These are phyloP conservation scores for Sphaerulina vaccinii DNA, from an alignment of 2,329 filamentous ascomycete species.

Conservation along the genomic window DNA sequence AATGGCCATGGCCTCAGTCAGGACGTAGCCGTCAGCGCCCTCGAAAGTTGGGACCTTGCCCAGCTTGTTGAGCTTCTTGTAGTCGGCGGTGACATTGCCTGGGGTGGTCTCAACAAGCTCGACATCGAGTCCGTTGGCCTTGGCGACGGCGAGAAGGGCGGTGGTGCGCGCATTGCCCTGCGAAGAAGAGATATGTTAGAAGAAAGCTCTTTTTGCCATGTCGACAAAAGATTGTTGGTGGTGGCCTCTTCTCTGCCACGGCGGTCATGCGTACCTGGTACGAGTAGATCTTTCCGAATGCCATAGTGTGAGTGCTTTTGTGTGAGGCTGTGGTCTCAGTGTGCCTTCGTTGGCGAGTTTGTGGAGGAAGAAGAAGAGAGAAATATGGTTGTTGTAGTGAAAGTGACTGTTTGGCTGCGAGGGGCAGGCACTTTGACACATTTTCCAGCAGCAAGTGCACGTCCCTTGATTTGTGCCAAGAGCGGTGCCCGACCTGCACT, in stretches of 20 bases:
- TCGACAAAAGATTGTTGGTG: neutral
- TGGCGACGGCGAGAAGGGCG: slow-evolving; percentile 86
- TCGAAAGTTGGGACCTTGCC: slow-evolving; percentile 92
- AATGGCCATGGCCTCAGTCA: slow-evolving; percentile 90
- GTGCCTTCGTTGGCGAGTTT: slow-evolving; percentile 37
- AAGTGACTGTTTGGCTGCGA: neutral
- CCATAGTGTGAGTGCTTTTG: slow-evolving; percentile 27
- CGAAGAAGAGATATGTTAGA: neutral
- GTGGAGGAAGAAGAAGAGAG: slow-evolving; percentile 3
- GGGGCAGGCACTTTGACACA: slow-evolving; percentile 10
- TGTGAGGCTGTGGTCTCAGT: slow-evolving; percentile 18
- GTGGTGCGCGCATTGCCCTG: slow-evolving; percentile 88
- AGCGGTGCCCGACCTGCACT: too few relatives aligned
- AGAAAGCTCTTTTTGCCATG: slow-evolving; percentile 7
- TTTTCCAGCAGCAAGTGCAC: too few relatives aligned
- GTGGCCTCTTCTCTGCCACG: slow-evolving; percentile 13
- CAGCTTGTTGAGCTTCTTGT: slow-evolving; percentile 80
- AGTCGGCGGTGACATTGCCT: slow-evolving; percentile 67
- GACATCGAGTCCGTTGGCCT: slow-evolving; percentile 93
- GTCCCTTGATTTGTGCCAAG: too few relatives aligned
- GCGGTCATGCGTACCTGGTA: slow-evolving; percentile 61
- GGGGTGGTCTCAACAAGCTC: slow-evolving; percentile 75
- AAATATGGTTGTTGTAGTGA: slow-evolving; percentile 12
- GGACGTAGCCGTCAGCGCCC: slow-evolving; percentile 83
- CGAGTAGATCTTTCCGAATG: slow-evolving; percentile 96